Evolutionary conservation across 306 rosid genomes (phyloP), one percentile per base, ranked within the genome.

Genomic region (Pterocarpus macrocarpus): DNA sequence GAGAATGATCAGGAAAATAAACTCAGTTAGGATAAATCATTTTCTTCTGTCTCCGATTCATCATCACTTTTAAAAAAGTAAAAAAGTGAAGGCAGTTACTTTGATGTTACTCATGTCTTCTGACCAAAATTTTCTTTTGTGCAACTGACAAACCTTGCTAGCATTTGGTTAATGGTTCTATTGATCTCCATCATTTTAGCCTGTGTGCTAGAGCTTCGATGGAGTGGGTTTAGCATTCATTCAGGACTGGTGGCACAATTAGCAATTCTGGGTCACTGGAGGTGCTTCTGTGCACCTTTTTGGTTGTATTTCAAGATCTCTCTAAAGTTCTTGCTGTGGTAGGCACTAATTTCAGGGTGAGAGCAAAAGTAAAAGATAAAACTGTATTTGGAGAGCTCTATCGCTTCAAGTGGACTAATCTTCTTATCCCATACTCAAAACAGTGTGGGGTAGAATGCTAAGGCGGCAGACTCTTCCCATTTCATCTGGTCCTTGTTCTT

Each of bases 201-300:
- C 3, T 86, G 92, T 7, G 84, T 92, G 44, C 85, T 95, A 15
- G 99, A 95, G 92, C 90, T 95, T 58, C 85, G 94, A 73, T 95
- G 98, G 98, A 95, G 98, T 50, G 90, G 88, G 44, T 97, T 95
- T 35, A 90, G 95, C 88, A 88, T 92, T 22, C 28, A 1, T 22
- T 8, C 91, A 95, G 17, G 99, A 93, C 82, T 90, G 90, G 90
- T 92, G 99, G 98, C 92, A 94, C 39, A 91, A 93, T 8, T 97
- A 95, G 86, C 99, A 95, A 79, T 88, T 95, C 79, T 95, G 99
- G 99, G 92, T 95, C 64, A 95, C 90, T 65, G 98, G 98, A 66
- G 98, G 98, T 30, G 98, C 93, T 53, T 93, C 99, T 30, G 92
- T 98, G 14, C 99, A 93, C 79, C 90, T 93, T 34, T 93, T 95